Evolutionary conservation across 2,329 filamentous ascomycete genomes (phyloP).

Genomic region (Ophiostoma novo-ulmi): DNA sequence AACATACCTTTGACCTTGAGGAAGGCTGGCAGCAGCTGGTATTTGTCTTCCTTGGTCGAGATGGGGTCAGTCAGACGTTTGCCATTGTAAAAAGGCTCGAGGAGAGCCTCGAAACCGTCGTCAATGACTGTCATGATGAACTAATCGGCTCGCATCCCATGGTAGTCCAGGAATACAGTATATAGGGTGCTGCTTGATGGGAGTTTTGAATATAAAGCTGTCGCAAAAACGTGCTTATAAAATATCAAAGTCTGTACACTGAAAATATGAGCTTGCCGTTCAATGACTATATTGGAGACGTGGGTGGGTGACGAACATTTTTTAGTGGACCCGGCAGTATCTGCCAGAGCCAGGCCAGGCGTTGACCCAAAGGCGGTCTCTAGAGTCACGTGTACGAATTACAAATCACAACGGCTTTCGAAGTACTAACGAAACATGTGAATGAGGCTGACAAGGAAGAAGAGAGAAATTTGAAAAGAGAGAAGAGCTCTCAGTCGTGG

Average conservation of each 20-base stretch:
- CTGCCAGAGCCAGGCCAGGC: not conserved
- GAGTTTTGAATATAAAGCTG: not conserved
- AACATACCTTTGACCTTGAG: slow-evolving; percentile 80
- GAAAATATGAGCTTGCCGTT: slow-evolving; percentile 11
- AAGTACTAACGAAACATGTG: not conserved
- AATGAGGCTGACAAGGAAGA: no score
- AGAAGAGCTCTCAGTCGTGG: no score
- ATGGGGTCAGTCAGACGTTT: slow-evolving; percentile 63
- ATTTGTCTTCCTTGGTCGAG: slow-evolving; percentile 75
- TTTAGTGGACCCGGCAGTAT: slow-evolving; percentile 3
- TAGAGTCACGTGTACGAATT: not conserved
- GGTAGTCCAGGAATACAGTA: slow-evolving; percentile 14
- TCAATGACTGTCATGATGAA: slow-evolving; percentile 49
- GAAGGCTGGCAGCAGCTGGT: slow-evolving; percentile 95
- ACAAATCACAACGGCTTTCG: not conserved
- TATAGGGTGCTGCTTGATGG: not conserved
- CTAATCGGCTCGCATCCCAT: slow-evolving; percentile 15
- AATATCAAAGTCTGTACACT: not conserved
- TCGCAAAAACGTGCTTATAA: not conserved
- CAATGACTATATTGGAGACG: not conserved
- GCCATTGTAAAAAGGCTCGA: slow-evolving; percentile 64
- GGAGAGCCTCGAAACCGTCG: slow-evolving; percentile 60
- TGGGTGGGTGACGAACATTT: slow-evolving; percentile 14
- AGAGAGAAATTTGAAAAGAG: no score
- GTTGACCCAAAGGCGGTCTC: not conserved